Base-by-base conservation (phyloP, 208 protist species). In the Leptomonas pyrrhocoris region DNA sequence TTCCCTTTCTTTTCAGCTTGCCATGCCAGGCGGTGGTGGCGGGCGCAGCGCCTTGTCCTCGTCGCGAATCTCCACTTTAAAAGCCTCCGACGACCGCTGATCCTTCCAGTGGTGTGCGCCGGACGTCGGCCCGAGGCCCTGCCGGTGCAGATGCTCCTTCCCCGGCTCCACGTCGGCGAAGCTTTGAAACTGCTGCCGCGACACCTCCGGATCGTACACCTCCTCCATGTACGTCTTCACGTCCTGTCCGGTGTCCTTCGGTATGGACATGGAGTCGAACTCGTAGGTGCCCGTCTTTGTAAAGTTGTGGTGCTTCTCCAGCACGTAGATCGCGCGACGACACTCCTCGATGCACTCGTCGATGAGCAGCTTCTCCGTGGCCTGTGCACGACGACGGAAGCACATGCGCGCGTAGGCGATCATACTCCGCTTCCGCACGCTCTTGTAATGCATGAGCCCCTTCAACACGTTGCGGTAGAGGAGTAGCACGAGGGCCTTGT, bases 171-270 rank as follows among this genome's bases (percentile, higher is more conserved):
- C 92, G 51, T 94, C 88, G 28, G 81, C 85, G 75, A 96, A 93
- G 73, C 90, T 78, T 43, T 93, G 86, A 58, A 96, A 96, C 79
- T 94, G 88, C 81, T 81, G 72, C 6, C 88, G 84, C 23, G 86
- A 92, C 43, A 94, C 46, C 79, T 94, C 86, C 23, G 91, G 91
- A 69, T 96, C 91, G 72, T 96, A 96, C 36, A 93, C 84, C 73
- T 96, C 91, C 80, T 96, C 91, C 91, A 96, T 96, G 81, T 96
- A 96, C 34, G 86, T 93, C 80, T 89, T 86, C 74, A 96, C 91
- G 66, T 96, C 89, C 63, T 96, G 91, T 13, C 91, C 91, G n/a
- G 91, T 96, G 64, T 96, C 88, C 54, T 89, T 89, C 4, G 91
- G 91, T 57, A 96, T 71, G 28, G 79, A 77, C 91, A 96, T 96